These are phyloP conservation scores for Parascedosporium putredinis DNA, from an alignment of 2,329 filamentous ascomycete genomes.

Conservation along the genomic window DNA sequence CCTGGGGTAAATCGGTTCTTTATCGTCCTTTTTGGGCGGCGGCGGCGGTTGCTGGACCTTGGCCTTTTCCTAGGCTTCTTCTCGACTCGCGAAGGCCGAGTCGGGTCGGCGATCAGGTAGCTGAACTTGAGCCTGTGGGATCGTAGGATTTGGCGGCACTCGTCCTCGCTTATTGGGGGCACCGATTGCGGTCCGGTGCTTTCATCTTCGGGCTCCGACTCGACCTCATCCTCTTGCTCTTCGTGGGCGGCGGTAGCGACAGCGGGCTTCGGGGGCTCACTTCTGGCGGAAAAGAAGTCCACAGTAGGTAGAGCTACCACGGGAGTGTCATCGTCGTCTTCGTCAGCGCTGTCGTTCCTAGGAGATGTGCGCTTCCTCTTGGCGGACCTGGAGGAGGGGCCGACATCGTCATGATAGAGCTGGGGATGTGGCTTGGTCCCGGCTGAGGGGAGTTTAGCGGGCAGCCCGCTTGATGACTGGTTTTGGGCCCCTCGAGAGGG, in stretches of 20 bases:
- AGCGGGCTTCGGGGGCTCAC: slow-evolving; percentile 16
- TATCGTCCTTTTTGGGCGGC: slow-evolving; percentile 39
- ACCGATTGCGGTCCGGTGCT: slow-evolving; percentile 15
- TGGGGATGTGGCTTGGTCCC: slow-evolving; percentile 57
- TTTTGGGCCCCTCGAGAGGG: slow-evolving; percentile 26
- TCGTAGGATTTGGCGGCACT: slow-evolving; percentile 63
- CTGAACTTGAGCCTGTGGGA: slow-evolving; percentile 80
- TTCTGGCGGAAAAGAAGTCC: slow-evolving; percentile 49
- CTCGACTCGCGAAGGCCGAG: slow-evolving; percentile 33
- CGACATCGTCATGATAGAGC: slow-evolving; percentile 51
- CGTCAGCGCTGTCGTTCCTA: slow-evolving; percentile 21
- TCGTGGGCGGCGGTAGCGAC: no score
- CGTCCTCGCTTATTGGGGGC: slow-evolving; percentile 49
- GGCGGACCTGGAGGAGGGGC: slow-evolving; percentile 27
- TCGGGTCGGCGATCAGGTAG: slow-evolving; percentile 47
- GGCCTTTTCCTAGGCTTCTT: slow-evolving; percentile 33
- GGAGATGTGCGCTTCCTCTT: slow-evolving; percentile 40
- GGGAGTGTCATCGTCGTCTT: neutral
- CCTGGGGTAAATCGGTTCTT: slow-evolving; percentile 61
- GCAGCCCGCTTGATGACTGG: slow-evolving; percentile 17
- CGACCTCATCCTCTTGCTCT: slow-evolving; percentile 5
- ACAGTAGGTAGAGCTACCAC: slow-evolving; percentile 33
- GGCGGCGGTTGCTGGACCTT: slow-evolving; percentile 22
- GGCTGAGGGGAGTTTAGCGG: slow-evolving; percentile 49
- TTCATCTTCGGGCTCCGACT: slow-evolving; percentile 11